Evolutionary conservation across 768 basidiomycete species (phyloP), one percentile per base, ranked within the genome.

Genomic region (Hericium coralloides): DNA sequence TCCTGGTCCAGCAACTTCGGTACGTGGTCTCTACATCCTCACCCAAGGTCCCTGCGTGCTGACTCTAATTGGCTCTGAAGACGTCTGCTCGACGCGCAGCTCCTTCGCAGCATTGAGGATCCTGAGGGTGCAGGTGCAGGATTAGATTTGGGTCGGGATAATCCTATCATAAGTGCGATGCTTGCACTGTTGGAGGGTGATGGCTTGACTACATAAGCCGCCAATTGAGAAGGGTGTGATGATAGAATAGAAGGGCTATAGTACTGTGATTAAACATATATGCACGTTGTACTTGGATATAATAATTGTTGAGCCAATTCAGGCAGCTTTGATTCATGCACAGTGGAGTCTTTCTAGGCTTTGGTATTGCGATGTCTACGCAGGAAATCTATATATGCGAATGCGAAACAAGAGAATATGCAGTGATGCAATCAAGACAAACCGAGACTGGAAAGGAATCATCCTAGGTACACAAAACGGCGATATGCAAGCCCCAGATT

Each of bases 1-100:
- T 93, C 12, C 77, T 97, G 26, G 87, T 92, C 43, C 93, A 93
- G 65, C 90, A 93, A 61, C 71, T 94, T 12, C 77, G 90, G 90
- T 89, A 66, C 59, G 76, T 68, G 22, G 2, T 38, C 26, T 22
- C 6, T 25, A 49, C 47, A 25, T 7, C n/a, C 22, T 9, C n/a
- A 7, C 56, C 41, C 26, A n/a, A 37, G 12, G 12, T 31, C 17
- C 5, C 38, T 9, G 4, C 17, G 22, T 6, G 14, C 25, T 22
- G 38, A 10, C n/a, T 23, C 22, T 22, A 45, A 10, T 12, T 39
- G 37, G 39, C 48, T 3, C 43, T 26, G 39, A 61, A 87, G 91
- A 52, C 79, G 82, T 53, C 70, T 93, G 15, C 72, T 94, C 8
- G 86, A 90, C 62, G 78, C 76, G 4, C 82, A 89, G 65, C 73